Evolutionary conservation across 1,139 yeast species (phyloP).

Genomic region (Magnusiomyces tetraspermus): DNA sequence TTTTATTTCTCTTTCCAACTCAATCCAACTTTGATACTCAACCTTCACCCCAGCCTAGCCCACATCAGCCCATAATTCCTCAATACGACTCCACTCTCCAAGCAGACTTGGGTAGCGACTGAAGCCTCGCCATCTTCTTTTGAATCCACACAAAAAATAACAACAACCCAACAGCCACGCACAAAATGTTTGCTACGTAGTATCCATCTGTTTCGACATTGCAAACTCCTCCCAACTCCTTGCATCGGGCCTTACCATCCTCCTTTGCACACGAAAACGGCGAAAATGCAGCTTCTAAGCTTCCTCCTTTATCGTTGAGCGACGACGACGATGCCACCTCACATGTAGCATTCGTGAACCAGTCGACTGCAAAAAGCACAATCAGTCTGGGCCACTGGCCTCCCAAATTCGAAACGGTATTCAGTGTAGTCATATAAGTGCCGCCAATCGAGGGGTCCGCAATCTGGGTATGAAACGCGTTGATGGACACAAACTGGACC

Average conservation of each 20-base stretch:
- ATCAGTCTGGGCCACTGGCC: slow-evolving; percentile 95
- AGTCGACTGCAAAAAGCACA: slow-evolving; percentile 69
- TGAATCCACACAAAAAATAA: slow-evolving; percentile 61
- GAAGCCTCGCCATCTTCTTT: slow-evolving; percentile 47
- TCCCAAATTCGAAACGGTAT: slow-evolving; percentile 86
- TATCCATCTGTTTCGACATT: slow-evolving; percentile 65
- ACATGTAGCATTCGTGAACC: slow-evolving; percentile 60
- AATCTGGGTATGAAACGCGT: slow-evolving; percentile 89
- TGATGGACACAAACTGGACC: slow-evolving; percentile 85
- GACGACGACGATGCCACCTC: slow-evolving; percentile 17
- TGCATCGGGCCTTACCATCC: slow-evolving; percentile 43
- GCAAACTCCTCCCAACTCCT: slow-evolving; percentile 47
- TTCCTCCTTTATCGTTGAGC: neutral
- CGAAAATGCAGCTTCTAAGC: slow-evolving; percentile 21
- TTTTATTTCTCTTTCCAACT: neutral
- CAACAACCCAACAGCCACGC: slow-evolving; percentile 58
- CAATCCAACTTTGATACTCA: neutral
- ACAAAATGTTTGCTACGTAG: slow-evolving; percentile 62
- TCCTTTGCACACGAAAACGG: slow-evolving; percentile 37
- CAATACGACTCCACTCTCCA: slow-evolving; percentile 47
- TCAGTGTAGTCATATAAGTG: slow-evolving; percentile 92
- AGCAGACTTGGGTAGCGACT: slow-evolving; percentile 52
- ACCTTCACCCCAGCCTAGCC: neutral
- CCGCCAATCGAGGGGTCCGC: slow-evolving; percentile 97
- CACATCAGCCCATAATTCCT: neutral